Evolutionary conservation across 805 yeast species (phyloP).

Genomic region (Saturnispora zaruensis): DNA sequence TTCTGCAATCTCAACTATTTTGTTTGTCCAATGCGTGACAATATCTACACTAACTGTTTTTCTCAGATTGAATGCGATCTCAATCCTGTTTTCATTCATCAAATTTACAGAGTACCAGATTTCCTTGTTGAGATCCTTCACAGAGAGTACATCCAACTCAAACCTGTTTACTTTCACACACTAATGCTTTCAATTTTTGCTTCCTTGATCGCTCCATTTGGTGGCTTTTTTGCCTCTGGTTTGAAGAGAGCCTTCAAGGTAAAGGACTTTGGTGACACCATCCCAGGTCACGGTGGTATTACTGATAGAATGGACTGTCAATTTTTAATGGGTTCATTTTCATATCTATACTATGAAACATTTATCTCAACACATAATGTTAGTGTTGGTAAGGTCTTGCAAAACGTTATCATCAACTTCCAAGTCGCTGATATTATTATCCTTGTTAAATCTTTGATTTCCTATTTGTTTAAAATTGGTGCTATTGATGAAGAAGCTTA

Average conservation of each 20-base stretch:
- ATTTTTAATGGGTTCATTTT: conserved; percentile 93
- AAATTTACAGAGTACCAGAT: conserved; percentile 66
- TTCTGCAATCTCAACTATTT: conserved; percentile 62
- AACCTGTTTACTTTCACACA: conserved; percentile 88
- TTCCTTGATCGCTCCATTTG: conserved; percentile 94
- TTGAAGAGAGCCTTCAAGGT: conserved; percentile 92
- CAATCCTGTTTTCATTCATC: conserved; percentile 84
- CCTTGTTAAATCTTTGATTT: conserved; percentile 50
- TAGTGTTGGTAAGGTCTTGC: conserved; percentile 67
- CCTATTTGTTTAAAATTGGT: conserved; percentile 41
- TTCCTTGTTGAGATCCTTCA: conserved; percentile 40
- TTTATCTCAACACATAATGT: conserved; percentile 69
- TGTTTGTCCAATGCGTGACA: conserved; percentile 70
- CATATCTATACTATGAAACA: conserved; percentile 87
- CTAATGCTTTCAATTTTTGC: conserved; percentile 87
- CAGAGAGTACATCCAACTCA: conserved; percentile 47
- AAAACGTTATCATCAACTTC: conserved; percentile 64
- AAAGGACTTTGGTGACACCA: conserved; percentile 96
- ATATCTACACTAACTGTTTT: conserved; percentile 36
- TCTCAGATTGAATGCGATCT: conserved; percentile 66
- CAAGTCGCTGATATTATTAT: conserved; percentile 55
- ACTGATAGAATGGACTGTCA: conserved; percentile 98
- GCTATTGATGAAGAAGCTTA: conserved; percentile 30
- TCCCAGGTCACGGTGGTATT: conserved; percentile 98
- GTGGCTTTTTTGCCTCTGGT: conserved; percentile 98